Evolutionary conservation across 305 asterid genomes (phyloP).

Genomic region (Fraxinus albicans): DNA sequence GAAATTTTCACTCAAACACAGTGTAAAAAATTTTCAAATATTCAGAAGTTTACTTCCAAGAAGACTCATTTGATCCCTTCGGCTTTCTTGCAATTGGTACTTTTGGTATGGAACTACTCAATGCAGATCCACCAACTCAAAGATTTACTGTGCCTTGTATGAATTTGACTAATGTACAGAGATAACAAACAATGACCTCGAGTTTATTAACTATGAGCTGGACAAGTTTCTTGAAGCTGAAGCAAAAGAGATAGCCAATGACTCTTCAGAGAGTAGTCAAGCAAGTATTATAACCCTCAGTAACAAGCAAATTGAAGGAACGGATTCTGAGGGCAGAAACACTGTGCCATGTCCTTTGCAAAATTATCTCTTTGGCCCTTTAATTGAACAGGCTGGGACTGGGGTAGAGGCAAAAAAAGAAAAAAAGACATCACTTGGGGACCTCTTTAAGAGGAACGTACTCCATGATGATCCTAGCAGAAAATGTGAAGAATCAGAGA

Average conservation of each 20-base stretch:
- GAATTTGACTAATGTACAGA: conserved; percentile 32
- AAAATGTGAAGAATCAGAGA: conserved; percentile 36
- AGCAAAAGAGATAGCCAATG: conserved; percentile 47
- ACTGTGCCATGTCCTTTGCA: conserved; percentile 60
- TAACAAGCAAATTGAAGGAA: conserved; percentile 44
- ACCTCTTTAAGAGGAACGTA: conserved; percentile 46
- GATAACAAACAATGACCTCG: conserved; percentile 60
- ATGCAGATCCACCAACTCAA: conserved; percentile 68
- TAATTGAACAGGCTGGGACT: conserved; percentile 41
- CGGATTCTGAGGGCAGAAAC: conserved; percentile 39
- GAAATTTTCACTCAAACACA: conserved; percentile 29
- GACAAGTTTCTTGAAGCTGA: conserved; percentile 70
- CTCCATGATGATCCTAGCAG: conserved; percentile 27
- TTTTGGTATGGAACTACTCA: conserved; percentile 54
- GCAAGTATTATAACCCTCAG: conserved; percentile 56
- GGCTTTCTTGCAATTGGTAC: conserved; percentile 88
- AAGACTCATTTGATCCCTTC: conserved; percentile 43
- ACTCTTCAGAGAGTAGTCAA: conserved; percentile 53
- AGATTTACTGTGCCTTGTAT: conserved; percentile 43
- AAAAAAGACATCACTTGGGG: conserved; percentile 48
- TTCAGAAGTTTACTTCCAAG: conserved; percentile 40
- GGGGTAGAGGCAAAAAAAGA: conserved; percentile 43
- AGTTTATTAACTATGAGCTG: conserved; percentile 60
- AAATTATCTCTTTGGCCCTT: conserved; percentile 58
- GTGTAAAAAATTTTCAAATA: conserved; percentile 29